These are phyloP conservation scores for Kluyveromyces aestuarii DNA, from an alignment of 805 yeast genomes.

Conservation along the genomic window DNA sequence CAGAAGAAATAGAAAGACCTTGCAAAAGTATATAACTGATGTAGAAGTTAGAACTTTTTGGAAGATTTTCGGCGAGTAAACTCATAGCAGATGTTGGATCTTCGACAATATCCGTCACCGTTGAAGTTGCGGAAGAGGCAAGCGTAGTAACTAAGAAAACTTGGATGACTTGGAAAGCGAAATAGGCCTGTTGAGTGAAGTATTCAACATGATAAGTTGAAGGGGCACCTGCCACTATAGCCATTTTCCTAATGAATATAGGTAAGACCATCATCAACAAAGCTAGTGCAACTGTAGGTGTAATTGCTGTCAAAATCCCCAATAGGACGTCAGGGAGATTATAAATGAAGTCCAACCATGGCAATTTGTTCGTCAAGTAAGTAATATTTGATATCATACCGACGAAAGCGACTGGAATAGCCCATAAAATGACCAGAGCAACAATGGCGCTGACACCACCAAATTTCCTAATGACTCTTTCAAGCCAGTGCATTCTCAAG, in stretches of 20 bases:
- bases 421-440: slow-evolving; percentile 58
- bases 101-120: slow-evolving; percentile 51
- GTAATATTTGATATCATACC: slow-evolving; percentile 66
- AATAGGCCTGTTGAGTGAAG: slow-evolving; percentile 58
- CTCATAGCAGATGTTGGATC: slow-evolving; percentile 50
- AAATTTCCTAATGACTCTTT: slow-evolving; percentile 44
- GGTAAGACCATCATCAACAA: slow-evolving; percentile 61
- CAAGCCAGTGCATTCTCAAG: slow-evolving; percentile 77
- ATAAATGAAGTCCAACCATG: slow-evolving; percentile 47
- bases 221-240: slow-evolving; percentile 47
- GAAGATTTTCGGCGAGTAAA: slow-evolving; percentile 57
- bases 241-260: slow-evolving; percentile 54
- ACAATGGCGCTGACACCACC: slow-evolving; percentile 45
- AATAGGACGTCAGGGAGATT: slow-evolving; percentile 43
- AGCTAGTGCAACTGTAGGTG: slow-evolving; percentile 60
- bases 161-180: slow-evolving; percentile 62
- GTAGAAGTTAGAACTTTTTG: slow-evolving; percentile 65
- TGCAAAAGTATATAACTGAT: slow-evolving; percentile 60
- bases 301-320: slow-evolving; percentile 59
- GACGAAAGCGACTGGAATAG: slow-evolving; percentile 71
- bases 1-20: slow-evolving; percentile 58
- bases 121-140: slow-evolving; percentile 62
- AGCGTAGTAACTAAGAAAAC: slow-evolving; percentile 63
- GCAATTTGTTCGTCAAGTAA: slow-evolving; percentile 47
- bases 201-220: slow-evolving; percentile 50